Conservation (phyloP, 2,329 filamentous ascomycete species). For the Rutstroemia sydowiana region DNA sequence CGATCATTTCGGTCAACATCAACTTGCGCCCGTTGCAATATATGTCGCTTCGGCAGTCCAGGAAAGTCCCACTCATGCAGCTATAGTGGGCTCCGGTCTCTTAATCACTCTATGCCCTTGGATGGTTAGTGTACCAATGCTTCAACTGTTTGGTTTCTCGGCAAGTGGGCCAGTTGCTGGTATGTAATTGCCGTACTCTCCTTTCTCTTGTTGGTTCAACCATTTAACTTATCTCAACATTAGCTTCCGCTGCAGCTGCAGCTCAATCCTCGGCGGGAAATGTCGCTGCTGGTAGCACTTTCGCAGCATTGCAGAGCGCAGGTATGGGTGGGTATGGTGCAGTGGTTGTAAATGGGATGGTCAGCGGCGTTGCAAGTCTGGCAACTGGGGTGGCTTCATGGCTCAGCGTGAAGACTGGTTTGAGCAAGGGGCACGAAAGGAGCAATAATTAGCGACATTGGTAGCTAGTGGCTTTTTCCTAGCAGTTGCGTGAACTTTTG, state of each 20-base stretch:
- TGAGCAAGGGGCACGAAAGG: not conserved
- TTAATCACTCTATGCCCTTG: not conserved
- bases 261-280: constrained; percentile 1
- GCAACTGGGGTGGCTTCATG: not conserved
- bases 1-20: not conserved
- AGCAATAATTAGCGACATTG: not conserved
- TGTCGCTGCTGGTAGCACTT: constrained; percentile 3
- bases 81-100: not conserved
- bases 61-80: not conserved
- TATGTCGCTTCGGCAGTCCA: not conserved
- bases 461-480: no score
- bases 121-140: not conserved
- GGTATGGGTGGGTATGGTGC: constrained; percentile 8
- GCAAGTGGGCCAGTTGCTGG: not conserved
- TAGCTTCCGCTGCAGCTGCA: not conserved
- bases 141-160: not conserved
- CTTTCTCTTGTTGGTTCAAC: not conserved
- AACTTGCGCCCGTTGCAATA: not conserved
- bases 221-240: not conserved
- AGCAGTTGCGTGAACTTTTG: no score
- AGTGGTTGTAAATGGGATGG: not conserved
- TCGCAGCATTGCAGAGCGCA: constrained; percentile 9
- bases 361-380: not conserved
- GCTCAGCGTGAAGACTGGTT: not conserved
- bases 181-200: not conserved